Base-by-base conservation (phyloP, 2,329 filamentous ascomycete genomes). In the Fusarium robinianum region DNA sequence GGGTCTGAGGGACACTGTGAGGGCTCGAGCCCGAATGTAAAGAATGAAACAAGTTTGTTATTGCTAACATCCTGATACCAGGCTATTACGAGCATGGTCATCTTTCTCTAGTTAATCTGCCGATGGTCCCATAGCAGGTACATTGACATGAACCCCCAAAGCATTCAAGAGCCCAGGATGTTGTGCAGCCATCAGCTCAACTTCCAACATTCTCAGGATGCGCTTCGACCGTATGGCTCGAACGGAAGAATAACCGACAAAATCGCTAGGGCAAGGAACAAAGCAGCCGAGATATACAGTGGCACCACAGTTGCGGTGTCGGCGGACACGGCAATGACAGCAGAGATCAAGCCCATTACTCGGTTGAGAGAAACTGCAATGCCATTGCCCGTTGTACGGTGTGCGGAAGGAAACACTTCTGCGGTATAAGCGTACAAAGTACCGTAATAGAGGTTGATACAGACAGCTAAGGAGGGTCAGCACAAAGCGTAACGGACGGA, bases 271-370 rank as follows among this genome's bases (percentile, higher is more conserved):
- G 76, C 72, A 10, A 81, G 71, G 56, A 84, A 87, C 4, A 88
- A 67, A 2, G 76, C 77, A 0, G 81, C 84, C 48, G 83, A 87
- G 19, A 87, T 74, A 53, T 81, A 87, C 15, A 88, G 77, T 0
- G 84, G 83, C 2, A 79, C 81, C 0, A 77, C 69, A 0, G 83
- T 86, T 0, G 68, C 63, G 4, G 83, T 85, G 58, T 84, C 67
- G 0, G 80, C 78, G 22, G 73, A 74, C 2, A 80, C 81, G 0
- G 36, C 41, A 10, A 51, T 42, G 9, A 51, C 33, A 8, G 41
- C 41, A n/a, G 41, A 52, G 5, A 51, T 23, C 5, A 52, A 25
- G 3, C 49, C 41, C 46, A 51, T 51, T 4, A 52, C 8, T n/a
- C 41, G 41, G 27, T 51, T 49, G 2, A 45, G 29, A 0, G 76